Conservation (phyloP, 2,329 filamentous ascomycete genomes). For the Ophiosphaerella korrae region DNA sequence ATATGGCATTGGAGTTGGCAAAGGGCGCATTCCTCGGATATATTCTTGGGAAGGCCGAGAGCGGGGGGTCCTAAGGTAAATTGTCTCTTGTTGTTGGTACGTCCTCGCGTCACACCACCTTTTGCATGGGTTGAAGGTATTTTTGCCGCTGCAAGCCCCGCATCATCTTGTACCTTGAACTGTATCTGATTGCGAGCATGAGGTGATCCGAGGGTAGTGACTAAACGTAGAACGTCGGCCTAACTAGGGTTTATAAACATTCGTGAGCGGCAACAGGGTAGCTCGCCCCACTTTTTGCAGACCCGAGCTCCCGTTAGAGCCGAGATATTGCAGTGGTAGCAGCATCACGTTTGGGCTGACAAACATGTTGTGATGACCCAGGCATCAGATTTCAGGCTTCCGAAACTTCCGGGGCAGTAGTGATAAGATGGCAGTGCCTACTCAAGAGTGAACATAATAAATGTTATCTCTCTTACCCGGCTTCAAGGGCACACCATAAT, state of each 20-base stretch:
- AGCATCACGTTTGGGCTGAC: slow-evolving; percentile 29
- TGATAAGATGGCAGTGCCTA: slow-evolving; percentile 17
- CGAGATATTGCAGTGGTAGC: slow-evolving; percentile 19
- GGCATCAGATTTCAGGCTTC: slow-evolving; percentile 16
- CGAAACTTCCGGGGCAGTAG: slow-evolving; percentile 30
- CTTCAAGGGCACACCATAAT: not conserved
- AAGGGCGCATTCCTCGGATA: slow-evolving; percentile 12
- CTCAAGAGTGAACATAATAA: not conserved
- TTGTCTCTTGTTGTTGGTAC: too few species aligned
- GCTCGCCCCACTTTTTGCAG: slow-evolving; percentile 11
- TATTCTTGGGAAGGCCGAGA: slow-evolving; percentile 12
- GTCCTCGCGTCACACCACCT: not conserved
- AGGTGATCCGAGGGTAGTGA: slow-evolving; percentile 1
- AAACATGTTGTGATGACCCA: slow-evolving; percentile 29
- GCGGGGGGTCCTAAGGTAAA: too few species aligned
- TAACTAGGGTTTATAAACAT: not conserved
- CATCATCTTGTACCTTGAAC: not conserved
- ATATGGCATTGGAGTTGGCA: slow-evolving; percentile 10
- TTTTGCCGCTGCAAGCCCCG: not conserved
- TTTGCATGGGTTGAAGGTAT: not conserved
- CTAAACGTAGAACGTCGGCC: not conserved
- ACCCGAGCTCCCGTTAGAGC: slow-evolving; percentile 12
- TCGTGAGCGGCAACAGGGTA: slow-evolving; percentile 6
- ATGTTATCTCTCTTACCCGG: slow-evolving; percentile 1
- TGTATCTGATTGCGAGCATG: not conserved